Evolutionary conservation across 306 rosid species (phyloP), one percentile per base, ranked within the genome.

Genomic region (Medicago arabica): DNA sequence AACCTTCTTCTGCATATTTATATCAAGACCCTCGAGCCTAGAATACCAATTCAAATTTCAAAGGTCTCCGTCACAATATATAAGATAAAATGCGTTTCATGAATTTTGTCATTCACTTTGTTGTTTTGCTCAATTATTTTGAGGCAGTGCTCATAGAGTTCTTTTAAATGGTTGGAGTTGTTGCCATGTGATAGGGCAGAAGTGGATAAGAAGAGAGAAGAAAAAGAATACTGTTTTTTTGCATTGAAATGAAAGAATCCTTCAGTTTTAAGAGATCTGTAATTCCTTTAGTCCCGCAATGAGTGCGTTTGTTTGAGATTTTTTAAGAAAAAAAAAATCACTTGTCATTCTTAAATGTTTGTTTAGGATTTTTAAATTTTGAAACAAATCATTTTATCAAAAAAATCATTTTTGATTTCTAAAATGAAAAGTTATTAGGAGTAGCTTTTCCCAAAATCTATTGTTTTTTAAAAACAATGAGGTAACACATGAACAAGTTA

Each of bases 1-100:
- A 77, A 72, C 62, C 39, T 66, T 72, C 5, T 55, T 62, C 2
- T 9, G 50, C 60, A 7, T 65, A 65, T 77, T 82, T 71, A 38
- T 71, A 21, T 57, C 4, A 25, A 46, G 58, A 46, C 55, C 69
- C 69, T 60, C 76, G 59, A 58, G 19, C 60, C 54, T 47, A 39
- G 41, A 25, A 13, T 82, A 60, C 31, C 73, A 28, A 15, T 43
- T 10, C 12, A 41, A 8, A 9, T 2, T 53, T 10, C 17, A 66
- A 53, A 60, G 15, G 58, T 74, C 58, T 67, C 18, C 17, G 6
- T 43, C 49, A 36, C n/a, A 13, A 69, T 16, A 47, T 65, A 61
- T 14, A 50, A 28, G 31, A 28, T 28, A 28, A 34, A 46, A 3
- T 9, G 28, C 51, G 55, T 61, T 78, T 78, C 11, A 9, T 28